Base-by-base conservation (phyloP, 139 green algal genomes). In the Chlamydomonas schloesseri region DNA sequence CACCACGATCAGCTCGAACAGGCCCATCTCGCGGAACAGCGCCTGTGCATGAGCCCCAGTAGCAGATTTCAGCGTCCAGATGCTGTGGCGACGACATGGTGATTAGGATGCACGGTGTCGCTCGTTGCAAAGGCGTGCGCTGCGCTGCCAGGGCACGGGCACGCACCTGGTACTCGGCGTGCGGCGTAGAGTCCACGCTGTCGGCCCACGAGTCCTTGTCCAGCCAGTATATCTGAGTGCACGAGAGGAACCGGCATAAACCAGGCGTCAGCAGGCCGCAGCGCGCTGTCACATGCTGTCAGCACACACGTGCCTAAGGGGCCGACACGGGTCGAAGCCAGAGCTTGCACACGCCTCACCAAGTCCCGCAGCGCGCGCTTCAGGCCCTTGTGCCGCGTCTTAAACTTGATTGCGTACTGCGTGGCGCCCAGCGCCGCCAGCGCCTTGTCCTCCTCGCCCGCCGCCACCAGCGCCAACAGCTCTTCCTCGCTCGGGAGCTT, bases 141-240 rank as follows among this genome's bases (percentile, higher is more conserved):
- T n/a, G n/a, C n/a, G n/a, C n/a, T n/a, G n/a, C n/a, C n/a, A n/a
- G n/a, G n/a, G n/a, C n/a, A n/a, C n/a, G n/a, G n/a, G n/a, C n/a
- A n/a, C n/a, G n/a, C n/a, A 84, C 78, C 78, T 84, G 78, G 78
- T 84, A 84, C 78, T 84, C 78, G 1, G 11, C 71, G 47, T 75
- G 65, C n/a, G 60, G 18, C 42, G 42, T 50, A 8, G 6, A 33
- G 29, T 85, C 82, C 28, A 26, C 29, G 28, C 11, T 60, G 26
- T 86, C 83, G 23, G 26, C 47, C 67, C 65, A 88, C 31, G 73
- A 60, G 73, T 86, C 77, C 65, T 53, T 60, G 70, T 81, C 69
- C 69, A 87, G 69, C 81, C 71, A 81, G 17, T 57, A 36, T 18
- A 60, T 11, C 55, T 60, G 55, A 8, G 20, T 8, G 42, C 42